Evolutionary conservation across 2,329 filamentous ascomycete genomes (phyloP).

Genomic region (Exophiala sp.): DNA sequence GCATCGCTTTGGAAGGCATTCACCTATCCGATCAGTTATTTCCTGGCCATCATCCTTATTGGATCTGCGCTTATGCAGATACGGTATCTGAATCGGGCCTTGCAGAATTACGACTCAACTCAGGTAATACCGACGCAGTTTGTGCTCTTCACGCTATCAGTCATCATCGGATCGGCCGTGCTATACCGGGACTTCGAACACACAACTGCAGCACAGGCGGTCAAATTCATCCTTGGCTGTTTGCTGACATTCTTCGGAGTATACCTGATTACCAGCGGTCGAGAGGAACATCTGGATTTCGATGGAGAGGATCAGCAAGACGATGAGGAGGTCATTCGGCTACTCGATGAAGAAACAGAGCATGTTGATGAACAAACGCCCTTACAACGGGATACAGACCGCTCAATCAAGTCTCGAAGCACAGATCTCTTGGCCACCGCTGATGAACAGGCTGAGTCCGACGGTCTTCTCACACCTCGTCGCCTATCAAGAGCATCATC

Average conservation of each 20-base stretch:
- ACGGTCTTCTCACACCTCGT: slow-evolving; percentile 9
- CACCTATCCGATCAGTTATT: slow-evolving; percentile 85
- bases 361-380: slow-evolving; percentile 19
- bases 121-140: slow-evolving; percentile 98
- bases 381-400: slow-evolving; percentile 13
- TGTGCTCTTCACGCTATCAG: slow-evolving; percentile 89
- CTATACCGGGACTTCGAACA: slow-evolving; percentile 93
- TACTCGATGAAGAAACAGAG: slow-evolving; percentile 37
- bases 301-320: slow-evolving; percentile 56
- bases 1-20: slow-evolving; percentile 84
- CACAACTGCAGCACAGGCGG: slow-evolving; percentile 63
- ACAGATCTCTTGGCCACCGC: background rate
- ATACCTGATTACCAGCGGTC: slow-evolving; percentile 90
- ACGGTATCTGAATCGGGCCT: slow-evolving; percentile 82
- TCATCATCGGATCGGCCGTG: slow-evolving; percentile 88
- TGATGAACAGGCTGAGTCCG: slow-evolving; percentile 5
- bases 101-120: slow-evolving; percentile 93
- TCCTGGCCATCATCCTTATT: slow-evolving; percentile 70
- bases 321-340: slow-evolving; percentile 51
- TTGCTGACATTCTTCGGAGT: slow-evolving; percentile 90
- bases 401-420: background rate
- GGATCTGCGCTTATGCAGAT: slow-evolving; percentile 92
- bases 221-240: slow-evolving; percentile 86
- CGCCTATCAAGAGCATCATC: slow-evolving; percentile 18
- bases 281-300: slow-evolving; percentile 53